Evolutionary conservation across 169 alveolate species (phyloP), one percentile per base, ranked within the genome.

Genomic region (Babesia ovis): DNA sequence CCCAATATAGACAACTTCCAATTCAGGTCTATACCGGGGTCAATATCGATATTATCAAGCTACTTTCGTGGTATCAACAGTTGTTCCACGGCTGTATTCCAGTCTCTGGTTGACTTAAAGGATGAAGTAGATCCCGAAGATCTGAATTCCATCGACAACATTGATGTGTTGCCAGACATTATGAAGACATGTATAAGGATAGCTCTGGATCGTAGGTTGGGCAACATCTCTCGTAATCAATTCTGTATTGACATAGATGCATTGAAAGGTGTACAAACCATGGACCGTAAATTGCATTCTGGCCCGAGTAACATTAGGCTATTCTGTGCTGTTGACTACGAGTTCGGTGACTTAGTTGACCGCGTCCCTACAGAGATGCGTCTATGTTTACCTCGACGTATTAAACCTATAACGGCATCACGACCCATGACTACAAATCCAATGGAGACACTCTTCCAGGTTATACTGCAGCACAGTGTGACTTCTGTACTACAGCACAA

Each of bases 271-370:
- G 48, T 25, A 8, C n/a, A n/a, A n/a, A n/a, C n/a, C n/a, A n/a
- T n/a, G n/a, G n/a, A n/a, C n/a, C 16, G 34, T 0, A 16, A 2
- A 5, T 34, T 4, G 57, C 42, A 53, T 22, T n/a, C 35, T 14
- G 2, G 27, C 14, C 50, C 42, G 43, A 61, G 54, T 27, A 31
- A 14, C 29, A 41, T 77, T 8, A 32, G 55, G 4, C 68, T 77
- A 45, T 37, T 57, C 8, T 56, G 71, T 16, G 41, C 57, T n/a
- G 2, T 31, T n/a, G 62, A 37, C 16, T 42, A 50, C 41, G 68
- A 42, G 50, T 62, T 77, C n/a, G 86, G 86, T 1, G 73, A 56
- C 11, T 29, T 77, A 55, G 67, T 77, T 16, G 57, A 31, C 56
- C 31, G 23, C 4, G 73, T 68, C 9, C 66, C 86, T 4, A 32